Evolutionary conservation across 1,139 yeast species (phyloP).

Genomic region (Candida sanyaensis): DNA sequence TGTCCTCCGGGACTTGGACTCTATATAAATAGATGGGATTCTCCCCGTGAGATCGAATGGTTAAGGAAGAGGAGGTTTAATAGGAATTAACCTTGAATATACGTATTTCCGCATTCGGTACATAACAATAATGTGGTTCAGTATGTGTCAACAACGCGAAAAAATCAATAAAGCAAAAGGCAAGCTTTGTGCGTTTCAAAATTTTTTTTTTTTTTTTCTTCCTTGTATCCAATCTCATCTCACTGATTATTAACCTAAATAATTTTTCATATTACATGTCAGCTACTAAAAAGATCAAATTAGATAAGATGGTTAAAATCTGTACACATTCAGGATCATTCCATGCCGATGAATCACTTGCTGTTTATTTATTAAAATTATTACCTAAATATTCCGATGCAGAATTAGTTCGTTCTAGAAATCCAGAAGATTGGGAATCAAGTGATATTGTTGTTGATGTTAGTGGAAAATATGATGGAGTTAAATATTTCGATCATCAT

Average conservation of each 20-base stretch:
- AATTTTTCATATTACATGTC: conserved; percentile 11
- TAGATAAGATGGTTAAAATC: conserved; percentile 43
- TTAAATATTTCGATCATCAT: conserved; percentile 91
- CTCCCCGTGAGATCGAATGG: too few species aligned
- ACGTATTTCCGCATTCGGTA: too few species aligned
- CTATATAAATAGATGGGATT: too few species aligned
- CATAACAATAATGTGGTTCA: too few species aligned
- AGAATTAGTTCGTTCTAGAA: conserved; percentile 77
- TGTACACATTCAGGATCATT: conserved; percentile 95
- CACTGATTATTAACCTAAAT: conserved; percentile 1
- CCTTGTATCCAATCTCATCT: conserved; percentile 3
- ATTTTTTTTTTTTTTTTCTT: not conserved
- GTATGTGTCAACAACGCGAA: too few species aligned
- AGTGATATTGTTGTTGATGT: conserved; percentile 96
- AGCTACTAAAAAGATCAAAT: conserved; percentile 14
- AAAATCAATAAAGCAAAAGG: too few species aligned
- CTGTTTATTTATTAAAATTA: conserved; percentile 79
- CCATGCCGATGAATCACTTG: conserved; percentile 98
- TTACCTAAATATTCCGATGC: conserved; percentile 73
- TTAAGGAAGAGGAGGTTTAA: too few species aligned
- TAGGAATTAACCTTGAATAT: too few species aligned
- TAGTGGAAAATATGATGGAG: conserved; percentile 88
- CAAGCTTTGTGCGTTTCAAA: too few species aligned
- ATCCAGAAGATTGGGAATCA: conserved; percentile 76
- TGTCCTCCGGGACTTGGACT: too few species aligned